Base-by-base conservation (phyloP, 768 basidiomycete genomes). In the Sutorius australiensis region DNA sequence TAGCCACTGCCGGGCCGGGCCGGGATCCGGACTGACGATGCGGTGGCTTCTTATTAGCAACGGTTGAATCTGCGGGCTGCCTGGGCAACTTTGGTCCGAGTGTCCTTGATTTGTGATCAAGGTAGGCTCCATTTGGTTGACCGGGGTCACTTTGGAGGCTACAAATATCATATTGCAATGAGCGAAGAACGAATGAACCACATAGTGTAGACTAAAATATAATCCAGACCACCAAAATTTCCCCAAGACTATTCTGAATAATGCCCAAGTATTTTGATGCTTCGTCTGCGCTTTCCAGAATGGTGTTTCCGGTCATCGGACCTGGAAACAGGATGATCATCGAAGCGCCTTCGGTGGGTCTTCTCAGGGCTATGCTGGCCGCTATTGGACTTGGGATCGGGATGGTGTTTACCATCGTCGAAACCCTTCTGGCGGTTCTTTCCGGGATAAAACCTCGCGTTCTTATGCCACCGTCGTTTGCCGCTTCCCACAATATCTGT, bases 321-420 rank as follows among this genome's bases (percentile, higher is more conserved):
- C 28, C 46, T 41, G 24, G 57, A 4, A 6, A 31, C 14, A 9
- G 49, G 46, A 1, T 53, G 62, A 17, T 62, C 60, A 5, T 65
- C 63, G n/a, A 24, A 42, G 19, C 54, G 58, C 34, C 50, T 49
- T 40, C 43, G 48, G 14, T 14, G 56, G 4, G 19, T 48, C 46
- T 48, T 19, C 7, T 19, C 44, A 6, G 44, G 14, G 11, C 17
- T 30, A 16, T 53, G 30, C 39, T 44, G 28, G 3, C 43, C 43
- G 17, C 46, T 27, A 16, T 53, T 50, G 14, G 30, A 58, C 32
- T 45, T 33, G n/a, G 61, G 16, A 16, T 50, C 30, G 2, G 50
- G 16, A 28, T 62, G 56, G 30, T 62, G 49, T 34, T 59, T 28
- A 9, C 61, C 57, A 38, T 61, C 56, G 11, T 61, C 52, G 10